Conservation (phyloP, 192 early-diverging fungal species). For the Coemansia sp. region DNA sequence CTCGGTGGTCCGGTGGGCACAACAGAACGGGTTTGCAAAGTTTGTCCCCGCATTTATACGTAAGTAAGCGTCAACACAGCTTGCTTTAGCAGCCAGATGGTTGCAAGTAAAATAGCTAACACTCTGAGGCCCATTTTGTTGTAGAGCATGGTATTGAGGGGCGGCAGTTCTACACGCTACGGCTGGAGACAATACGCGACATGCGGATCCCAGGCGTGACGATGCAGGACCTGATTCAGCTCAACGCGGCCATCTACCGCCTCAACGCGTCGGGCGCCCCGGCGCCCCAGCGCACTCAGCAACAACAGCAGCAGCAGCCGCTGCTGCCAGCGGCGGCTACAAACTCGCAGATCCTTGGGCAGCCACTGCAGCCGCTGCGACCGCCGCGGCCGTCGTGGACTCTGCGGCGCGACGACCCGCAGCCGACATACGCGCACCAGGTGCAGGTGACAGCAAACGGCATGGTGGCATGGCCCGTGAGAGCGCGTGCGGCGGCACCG, state of each 20-base stretch:
- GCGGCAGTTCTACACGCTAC: conserved; percentile 38
- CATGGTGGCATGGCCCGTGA: conserved; percentile 19
- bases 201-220: conserved; percentile 39
- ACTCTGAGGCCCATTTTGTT: neutral
- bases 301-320: neutral
- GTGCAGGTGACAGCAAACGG: conserved; percentile 34
- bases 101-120: neutral
- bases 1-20: conserved; percentile 41
- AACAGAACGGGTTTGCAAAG: conserved; percentile 32
- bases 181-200: conserved; percentile 34
- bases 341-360: conserved; percentile 34
- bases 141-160: conserved; percentile 47
- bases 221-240: conserved; percentile 47
- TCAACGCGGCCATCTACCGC: conserved; percentile 45
- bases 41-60: conserved; percentile 41
- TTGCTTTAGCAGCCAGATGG: neutral
- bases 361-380: conserved; percentile 36
- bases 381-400: conserved; percentile 46
- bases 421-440: conserved; percentile 23
- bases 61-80: conserved; percentile 13
- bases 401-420: conserved; percentile 35
- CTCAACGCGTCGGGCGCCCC: conserved; percentile 31
- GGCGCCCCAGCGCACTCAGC: conserved; percentile 25
- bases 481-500: neutral
- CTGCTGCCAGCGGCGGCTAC: neutral